Conservation (phyloP, 768 basidiomycete genomes). For the Serpula lacrymans region DNA sequence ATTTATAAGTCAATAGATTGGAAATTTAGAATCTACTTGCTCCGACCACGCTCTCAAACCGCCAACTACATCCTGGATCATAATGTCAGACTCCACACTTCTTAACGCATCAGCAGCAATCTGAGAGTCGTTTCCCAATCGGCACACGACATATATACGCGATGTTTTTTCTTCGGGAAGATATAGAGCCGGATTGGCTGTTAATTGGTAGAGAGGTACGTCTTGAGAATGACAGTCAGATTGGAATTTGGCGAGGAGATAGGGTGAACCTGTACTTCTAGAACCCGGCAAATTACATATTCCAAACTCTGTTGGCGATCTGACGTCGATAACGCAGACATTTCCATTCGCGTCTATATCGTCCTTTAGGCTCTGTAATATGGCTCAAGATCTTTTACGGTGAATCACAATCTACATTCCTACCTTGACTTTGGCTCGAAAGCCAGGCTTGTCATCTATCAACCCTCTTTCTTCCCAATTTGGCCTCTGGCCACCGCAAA, state of each 20-base stretch:
- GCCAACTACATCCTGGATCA: conserved; percentile 71
- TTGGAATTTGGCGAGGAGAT: background rate
- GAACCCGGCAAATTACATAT: conserved; percentile 81
- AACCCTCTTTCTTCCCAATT: conserved; percentile 64
- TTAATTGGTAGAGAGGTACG: conserved; percentile 64
- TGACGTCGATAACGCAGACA: conserved; percentile 67
- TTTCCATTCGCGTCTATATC: conserved; percentile 28
- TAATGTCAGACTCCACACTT: conserved; percentile 17
- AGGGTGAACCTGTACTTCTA: conserved; percentile 48
- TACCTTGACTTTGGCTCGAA: conserved; percentile 46
- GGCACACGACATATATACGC: conserved; percentile 64
- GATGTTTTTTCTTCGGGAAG: conserved; percentile 25
- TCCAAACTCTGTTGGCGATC: conserved; percentile 75
- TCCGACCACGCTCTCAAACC: conserved; percentile 80
- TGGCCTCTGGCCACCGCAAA: conserved; percentile 73
- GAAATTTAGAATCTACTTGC: conserved; percentile 72
- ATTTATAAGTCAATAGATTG: conserved; percentile 61
- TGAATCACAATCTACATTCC: background rate
- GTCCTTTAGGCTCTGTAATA: conserved; percentile 47
- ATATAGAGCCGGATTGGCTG: conserved; percentile 53
- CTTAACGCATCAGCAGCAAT: conserved; percentile 60
- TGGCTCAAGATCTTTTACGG: background rate
- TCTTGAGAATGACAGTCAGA: conserved; percentile 44
- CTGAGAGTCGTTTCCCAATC: conserved; percentile 92
- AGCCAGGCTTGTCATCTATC: conserved; percentile 32